Evolutionary conservation across 2,329 filamentous ascomycete species (phyloP), one percentile per base, ranked within the genome.

Genomic region (Penicillium griseofulvum): DNA sequence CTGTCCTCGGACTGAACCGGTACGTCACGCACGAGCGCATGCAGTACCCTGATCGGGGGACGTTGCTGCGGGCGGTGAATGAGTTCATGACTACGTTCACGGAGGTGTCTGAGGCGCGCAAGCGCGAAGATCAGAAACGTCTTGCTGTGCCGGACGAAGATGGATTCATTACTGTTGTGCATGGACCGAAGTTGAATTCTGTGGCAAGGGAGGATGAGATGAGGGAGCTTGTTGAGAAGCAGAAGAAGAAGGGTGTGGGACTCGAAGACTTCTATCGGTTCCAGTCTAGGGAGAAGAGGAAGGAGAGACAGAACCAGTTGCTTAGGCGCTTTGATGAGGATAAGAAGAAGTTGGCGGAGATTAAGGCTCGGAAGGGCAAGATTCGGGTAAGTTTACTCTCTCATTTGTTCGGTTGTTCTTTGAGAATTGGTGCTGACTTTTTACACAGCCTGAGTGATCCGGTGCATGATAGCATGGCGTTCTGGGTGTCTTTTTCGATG

Each of bases 81-180:
- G 85, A 87, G 34, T 97, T 91, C 78, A 96, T 97, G 81, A 82
- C 83, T 22, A 80, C 86, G n/a, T 97, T 91, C 77, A 72, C 74
- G 26, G 73, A 88, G 81, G 76, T 83, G 69, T 76, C 90, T 80
- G 76, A 89, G 83, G 80, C 85, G 73, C 75, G 87, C 80, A 74
- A 87, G 79, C 64, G 81, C 68, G 61, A 86, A 78, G 76, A 81
- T 79, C 69, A 88, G 76, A 69, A 83, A 52, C 78, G 87, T 58
- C 85, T 90, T 57, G 87, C 88, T 63, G 87, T 91, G 66, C 91
- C 93, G 0, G 94, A 99, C 72, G 92, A 91, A 68, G 94, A 99
- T 72, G 94, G 94, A 2, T 99, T 99, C 71, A 83, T 97, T 46
- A 97, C 92, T 4, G 94, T 99, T 24, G 89, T 87, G 1, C 83